A percentile compares a stretch with the other conserved stretches of the same genome.
These are phyloP conservation scores for Lenzites betulinus DNA, from an alignment of 768 basidiomycete species.

Conservation along the genomic window DNA sequence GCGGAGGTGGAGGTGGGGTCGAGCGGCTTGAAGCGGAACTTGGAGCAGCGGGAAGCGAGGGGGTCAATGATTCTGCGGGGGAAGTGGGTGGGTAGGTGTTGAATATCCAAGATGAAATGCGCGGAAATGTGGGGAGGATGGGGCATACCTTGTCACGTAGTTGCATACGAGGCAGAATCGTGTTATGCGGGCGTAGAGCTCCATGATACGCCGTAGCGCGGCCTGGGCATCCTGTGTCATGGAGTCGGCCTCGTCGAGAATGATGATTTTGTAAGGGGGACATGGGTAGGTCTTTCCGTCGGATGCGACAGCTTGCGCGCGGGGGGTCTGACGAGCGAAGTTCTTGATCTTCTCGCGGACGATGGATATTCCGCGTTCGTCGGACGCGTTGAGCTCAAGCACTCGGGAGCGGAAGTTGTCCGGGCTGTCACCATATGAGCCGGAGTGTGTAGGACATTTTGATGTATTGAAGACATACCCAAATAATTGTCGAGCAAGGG, in stretches of 20 bases:
- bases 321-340: constrained; percentile 91
- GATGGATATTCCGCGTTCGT: constrained; percentile 95
- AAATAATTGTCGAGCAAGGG: constrained; percentile 90
- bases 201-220: constrained; percentile 97
- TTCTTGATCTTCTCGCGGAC: constrained; percentile 99
- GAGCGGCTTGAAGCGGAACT: constrained; percentile 96
- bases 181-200: constrained; percentile 96
- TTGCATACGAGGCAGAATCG: constrained; percentile 98
- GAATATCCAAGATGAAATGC: background rate
- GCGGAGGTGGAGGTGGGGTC: constrained; percentile 73
- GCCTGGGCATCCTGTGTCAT: constrained; percentile 99
- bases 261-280: constrained; percentile 98
- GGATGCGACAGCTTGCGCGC: constrained; percentile 69
- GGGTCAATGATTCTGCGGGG: constrained; percentile 92
- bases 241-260: constrained; percentile 97
- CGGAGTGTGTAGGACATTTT: background rate
- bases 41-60: constrained; percentile 96
- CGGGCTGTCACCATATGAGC: constrained; percentile 53
- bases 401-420: constrained; percentile 93
- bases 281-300: constrained; percentile 89
- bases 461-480: constrained; percentile 55
- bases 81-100: background rate
- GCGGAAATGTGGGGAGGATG: background rate
- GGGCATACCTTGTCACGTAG: constrained; percentile 89
- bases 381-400: constrained; percentile 96